Evolutionary conservation across 192 early-diverging fungal genomes (phyloP), one percentile per base, ranked within the genome.

Genomic region (Chytriomyces sp.): DNA sequence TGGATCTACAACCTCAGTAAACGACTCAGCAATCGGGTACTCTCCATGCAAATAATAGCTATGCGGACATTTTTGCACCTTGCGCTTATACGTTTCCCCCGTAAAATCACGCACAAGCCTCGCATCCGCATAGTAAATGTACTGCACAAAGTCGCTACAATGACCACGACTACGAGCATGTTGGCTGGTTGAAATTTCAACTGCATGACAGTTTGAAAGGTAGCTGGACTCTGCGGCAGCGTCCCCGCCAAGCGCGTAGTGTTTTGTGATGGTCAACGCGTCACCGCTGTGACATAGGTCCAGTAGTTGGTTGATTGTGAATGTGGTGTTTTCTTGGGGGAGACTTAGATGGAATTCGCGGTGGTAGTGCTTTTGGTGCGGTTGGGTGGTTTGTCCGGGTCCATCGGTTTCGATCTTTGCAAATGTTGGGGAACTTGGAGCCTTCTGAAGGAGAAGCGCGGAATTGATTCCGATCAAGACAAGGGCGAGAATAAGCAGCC

Each of bases 121-220:
- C 2, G 64, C 75, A 53, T 45, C 64, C 10, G 49, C 75, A 68
- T 76, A 45, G 50, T 48, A 76, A 16, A 76, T 49, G 47, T 76
- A 76, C 11, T 67, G 43, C 7, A 50, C 75, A 68, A 76, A 76
- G 26, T 76, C 75, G 66, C 48, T 68, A 45, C 75, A 76, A 47
- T 76, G 75, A 43, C 75, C 75, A 6, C 45, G 67, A 10, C 64
- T 67, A 7, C 75, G 23, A 13, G 64, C 75, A 5, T 5, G 47
- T 24, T 67, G 62, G 44, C 43, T 48, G 18, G 75, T 76, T 7
- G 50, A 26, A 6, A 76, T 67, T 68, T 76, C 75, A n/a, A 76
- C 18, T 18, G 75, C 47, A 28, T 43, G 49, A 47, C 75, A 76
- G n/a, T 28, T 49, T 16, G 20, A 24, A n/a, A 76, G 64, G 71